Evolutionary conservation across 768 basidiomycete species (phyloP), one percentile per base, ranked within the genome.

Genomic region (Boletus patriciae): DNA sequence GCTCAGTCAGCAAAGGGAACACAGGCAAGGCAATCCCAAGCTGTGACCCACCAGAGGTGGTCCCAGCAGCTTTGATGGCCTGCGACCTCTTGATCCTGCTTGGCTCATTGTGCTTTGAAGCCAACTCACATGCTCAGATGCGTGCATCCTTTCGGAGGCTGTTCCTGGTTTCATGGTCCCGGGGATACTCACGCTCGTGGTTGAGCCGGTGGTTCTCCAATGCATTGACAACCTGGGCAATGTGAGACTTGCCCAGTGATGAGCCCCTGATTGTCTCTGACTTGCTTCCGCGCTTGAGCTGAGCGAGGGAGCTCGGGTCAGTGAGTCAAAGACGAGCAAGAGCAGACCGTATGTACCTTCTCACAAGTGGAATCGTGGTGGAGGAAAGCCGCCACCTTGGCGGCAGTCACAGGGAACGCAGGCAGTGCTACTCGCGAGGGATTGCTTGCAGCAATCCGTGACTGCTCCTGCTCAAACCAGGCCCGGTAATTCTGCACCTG

Each of bases 351-450:
- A 29, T 44, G 25, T 5, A 75, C 74, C 68, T 74, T 74, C 21
- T 55, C 44, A 3, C 66, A 63, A 0, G 62, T 68, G 10, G 62
- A 61, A 45, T 73, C 70, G 52, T 73, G 60, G 15, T 69, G 37
- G 11, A 75, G 66, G 51, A 72, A 76, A 7, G 67, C 21, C 0
- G 65, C 63, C 2, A 67, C 75, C 38, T 75, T 75, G 2, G 61
- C 60, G 0, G 62, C 65, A 0, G 65, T 69, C 46, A 75, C 68
- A 0, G 72, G 74, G 38, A 71, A 64, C 2, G 67, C 54, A 6
- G 64, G 61, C 38, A 72, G 60, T 2, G 48, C 19, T 3, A 23
- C 47, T 43, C 58, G 44, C 1, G 27, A 21, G 4, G 57, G 53
- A 31, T 67, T 21, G 41, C 19, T 18, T 19, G 33, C 11, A 42